Percentiles rank a stretch among this genome's conserved stretches.
These are phyloP conservation scores for Syzygium aromaticum DNA, from an alignment of 345 rosid species.

Conservation along the genomic window DNA sequence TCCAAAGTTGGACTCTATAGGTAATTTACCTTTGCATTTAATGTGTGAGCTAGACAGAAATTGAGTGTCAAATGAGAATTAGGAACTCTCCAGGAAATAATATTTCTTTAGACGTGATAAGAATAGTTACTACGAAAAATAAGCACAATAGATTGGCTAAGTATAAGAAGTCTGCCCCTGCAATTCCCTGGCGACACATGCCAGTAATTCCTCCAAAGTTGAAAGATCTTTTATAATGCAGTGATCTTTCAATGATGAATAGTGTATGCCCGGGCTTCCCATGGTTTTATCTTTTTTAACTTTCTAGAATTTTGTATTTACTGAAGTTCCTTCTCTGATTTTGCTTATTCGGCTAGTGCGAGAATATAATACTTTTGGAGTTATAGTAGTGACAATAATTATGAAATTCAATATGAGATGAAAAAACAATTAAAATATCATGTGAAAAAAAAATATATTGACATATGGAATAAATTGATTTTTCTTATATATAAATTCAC, in stretches of 20 bases:
- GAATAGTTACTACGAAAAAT: not conserved
- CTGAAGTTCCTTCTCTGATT: not conserved
- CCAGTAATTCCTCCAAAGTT: not conserved
- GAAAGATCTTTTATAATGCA: not conserved
- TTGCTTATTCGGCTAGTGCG: not conserved
- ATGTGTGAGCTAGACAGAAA: not conserved
- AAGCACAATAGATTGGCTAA: not conserved
- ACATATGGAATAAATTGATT: not conserved
- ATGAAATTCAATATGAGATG: not conserved
- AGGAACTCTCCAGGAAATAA: not conserved
- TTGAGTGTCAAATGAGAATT: not conserved
- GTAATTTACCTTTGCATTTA: not conserved
- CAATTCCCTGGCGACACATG: not conserved
- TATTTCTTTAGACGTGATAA: not conserved
- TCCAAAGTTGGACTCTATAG: not conserved
- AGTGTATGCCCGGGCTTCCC: not conserved
- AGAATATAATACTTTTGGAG: not conserved
- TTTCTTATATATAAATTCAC: not conserved
- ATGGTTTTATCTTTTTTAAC: not conserved
- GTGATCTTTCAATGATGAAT: not conserved
- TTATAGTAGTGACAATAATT: not conserved
- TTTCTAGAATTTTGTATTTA: not conserved
- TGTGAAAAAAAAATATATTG: not conserved
- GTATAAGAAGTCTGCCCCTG: not conserved
- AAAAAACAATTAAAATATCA: not conserved